phyloP scores from a whole-genome alignment of 2,329 filamentous ascomycete genomes.

The Coniochaeta hoffmannii region DNA sequence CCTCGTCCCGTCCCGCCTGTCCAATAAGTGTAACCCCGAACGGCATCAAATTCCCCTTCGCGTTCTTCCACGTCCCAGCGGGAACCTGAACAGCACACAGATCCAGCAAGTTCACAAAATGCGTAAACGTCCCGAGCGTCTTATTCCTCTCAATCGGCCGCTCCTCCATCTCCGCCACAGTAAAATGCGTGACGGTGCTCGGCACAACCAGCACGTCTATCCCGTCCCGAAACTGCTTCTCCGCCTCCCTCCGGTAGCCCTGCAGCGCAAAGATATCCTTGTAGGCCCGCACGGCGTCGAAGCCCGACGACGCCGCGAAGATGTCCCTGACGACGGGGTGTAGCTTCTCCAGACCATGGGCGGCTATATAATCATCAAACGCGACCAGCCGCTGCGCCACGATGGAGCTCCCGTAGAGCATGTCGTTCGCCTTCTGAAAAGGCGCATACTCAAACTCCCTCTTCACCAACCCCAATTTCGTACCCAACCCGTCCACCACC shows the following conservation, averaged over 20 bases:
- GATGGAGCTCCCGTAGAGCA: slow-evolving; percentile 6
- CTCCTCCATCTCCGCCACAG: slow-evolving; percentile 4
- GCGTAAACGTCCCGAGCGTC: slow-evolving; percentile 2
- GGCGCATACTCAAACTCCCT: not conserved
- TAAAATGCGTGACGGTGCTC: slow-evolving; percentile 2
- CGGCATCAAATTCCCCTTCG: slow-evolving; percentile 1
- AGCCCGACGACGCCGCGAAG: not conserved
- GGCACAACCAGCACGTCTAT: slow-evolving; percentile 4
- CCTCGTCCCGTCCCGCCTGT: slow-evolving; percentile 3
- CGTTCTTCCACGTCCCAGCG: slow-evolving; percentile 1
- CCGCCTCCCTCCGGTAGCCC: not conserved
- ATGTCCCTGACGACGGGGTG: slow-evolving; percentile 3
- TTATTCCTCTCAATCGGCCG: not conserved
- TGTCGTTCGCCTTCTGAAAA: slow-evolving; percentile 3
- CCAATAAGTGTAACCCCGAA: slow-evolving; percentile 4
- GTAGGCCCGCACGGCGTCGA: slow-evolving; percentile 17
- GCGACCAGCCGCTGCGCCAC: slow-evolving; percentile 5
- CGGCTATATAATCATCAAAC: slow-evolving; percentile 1
- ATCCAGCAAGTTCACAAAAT: slow-evolving; percentile 6
- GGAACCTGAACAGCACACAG: slow-evolving; percentile 4
- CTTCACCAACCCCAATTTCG: not conserved
- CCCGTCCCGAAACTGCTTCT: not conserved
- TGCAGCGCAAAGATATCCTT: slow-evolving; percentile 17
- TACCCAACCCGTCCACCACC: not conserved
- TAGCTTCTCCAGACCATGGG: slow-evolving; percentile 1